These are phyloP conservation scores for Annulohypoxylon stygium DNA, from an alignment of 495 filamentous ascomycete genomes.

Conservation along the genomic window DNA sequence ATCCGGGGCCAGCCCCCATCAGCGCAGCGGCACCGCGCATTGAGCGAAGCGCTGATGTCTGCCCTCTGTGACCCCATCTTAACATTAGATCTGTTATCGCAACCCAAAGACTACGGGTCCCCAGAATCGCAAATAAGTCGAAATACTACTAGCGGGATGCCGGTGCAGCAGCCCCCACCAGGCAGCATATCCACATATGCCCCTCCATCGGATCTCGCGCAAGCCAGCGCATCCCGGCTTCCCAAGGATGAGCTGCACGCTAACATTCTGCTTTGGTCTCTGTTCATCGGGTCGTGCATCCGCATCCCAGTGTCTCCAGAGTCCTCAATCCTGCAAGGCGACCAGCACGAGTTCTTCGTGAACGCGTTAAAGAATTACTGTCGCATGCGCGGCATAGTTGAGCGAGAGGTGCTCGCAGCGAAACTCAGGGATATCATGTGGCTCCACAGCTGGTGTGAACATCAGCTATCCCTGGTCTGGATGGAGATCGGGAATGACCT, in stretches of 20 bases:
- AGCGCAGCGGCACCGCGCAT: conserved; percentile 45
- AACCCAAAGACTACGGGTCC: conserved; percentile 35
- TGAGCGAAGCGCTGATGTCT: conserved; percentile 46
- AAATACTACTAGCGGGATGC: conserved; percentile 8
- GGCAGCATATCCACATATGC: conserved; percentile 49
- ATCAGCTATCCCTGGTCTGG: conserved; percentile 47
- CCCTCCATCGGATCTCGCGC: conserved; percentile 30
- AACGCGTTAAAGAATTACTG: conserved; percentile 49
- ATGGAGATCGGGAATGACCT: conserved; percentile 45
- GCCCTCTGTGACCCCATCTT: conserved; percentile 43
- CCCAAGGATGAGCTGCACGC: conserved; percentile 46
- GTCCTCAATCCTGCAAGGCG: conserved; percentile 27
- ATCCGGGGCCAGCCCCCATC: conserved; percentile 50
- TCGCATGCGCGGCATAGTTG: conserved; percentile 39
- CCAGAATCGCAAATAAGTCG: conserved; percentile 30
- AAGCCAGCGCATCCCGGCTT: conserved; percentile 12
- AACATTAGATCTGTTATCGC: conserved; percentile 44
- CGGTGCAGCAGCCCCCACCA: conserved; percentile 14
- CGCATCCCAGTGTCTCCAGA: conserved; percentile 29
- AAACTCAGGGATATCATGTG: conserved; percentile 48
- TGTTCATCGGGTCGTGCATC: conserved; percentile 50
- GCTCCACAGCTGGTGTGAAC: conserved; percentile 49
- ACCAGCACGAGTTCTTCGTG: conserved; percentile 49
- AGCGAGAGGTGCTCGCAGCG: conserved; percentile 33
- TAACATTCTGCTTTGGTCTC: conserved; percentile 49